phyloP scores from a whole-genome alignment of 305 asterid genomes.

The Andrographis paniculata region DNA sequence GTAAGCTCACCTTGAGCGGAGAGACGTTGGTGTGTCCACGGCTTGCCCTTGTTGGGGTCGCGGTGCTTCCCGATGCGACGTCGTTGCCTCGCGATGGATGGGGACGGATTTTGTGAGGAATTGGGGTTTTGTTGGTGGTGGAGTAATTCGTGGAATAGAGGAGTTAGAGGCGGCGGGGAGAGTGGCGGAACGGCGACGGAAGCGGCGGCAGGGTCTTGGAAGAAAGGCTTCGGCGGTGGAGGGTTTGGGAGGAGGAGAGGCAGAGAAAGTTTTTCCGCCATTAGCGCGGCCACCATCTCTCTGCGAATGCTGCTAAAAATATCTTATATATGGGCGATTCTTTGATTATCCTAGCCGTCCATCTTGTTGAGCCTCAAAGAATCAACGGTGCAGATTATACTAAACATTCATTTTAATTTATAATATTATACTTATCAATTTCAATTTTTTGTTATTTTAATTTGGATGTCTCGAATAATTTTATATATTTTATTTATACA shows the following conservation, averaged over 20 bases:
- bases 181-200: conserved; percentile 26
- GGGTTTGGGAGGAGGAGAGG: conserved; percentile 84
- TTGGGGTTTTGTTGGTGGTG: conserved; percentile 29
- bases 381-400: too few species aligned
- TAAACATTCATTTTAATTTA: too few species aligned
- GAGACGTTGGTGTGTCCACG: conserved; percentile 69
- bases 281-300: too few species aligned
- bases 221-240: conserved; percentile 67
- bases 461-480: too few species aligned
- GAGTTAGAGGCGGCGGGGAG: conserved; percentile 26
- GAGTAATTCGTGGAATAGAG: conserved; percentile 31
- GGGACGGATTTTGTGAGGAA: conserved; percentile 12
- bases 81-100: conserved; percentile 37
- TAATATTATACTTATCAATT: too few species aligned
- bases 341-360: too few species aligned
- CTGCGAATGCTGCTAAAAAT: too few species aligned
- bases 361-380: too few species aligned
- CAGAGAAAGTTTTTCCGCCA: conserved; percentile 81
- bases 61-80: conserved; percentile 59
- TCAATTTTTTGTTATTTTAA: too few species aligned
- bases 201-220: conserved; percentile 40
- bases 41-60: conserved; percentile 76
- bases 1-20: conserved; percentile 62
- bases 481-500: too few species aligned
- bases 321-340: too few species aligned